Evolutionary conservation across 2,329 filamentous ascomycete species (phyloP).

Genomic region (Cytospora chrysosperma): DNA sequence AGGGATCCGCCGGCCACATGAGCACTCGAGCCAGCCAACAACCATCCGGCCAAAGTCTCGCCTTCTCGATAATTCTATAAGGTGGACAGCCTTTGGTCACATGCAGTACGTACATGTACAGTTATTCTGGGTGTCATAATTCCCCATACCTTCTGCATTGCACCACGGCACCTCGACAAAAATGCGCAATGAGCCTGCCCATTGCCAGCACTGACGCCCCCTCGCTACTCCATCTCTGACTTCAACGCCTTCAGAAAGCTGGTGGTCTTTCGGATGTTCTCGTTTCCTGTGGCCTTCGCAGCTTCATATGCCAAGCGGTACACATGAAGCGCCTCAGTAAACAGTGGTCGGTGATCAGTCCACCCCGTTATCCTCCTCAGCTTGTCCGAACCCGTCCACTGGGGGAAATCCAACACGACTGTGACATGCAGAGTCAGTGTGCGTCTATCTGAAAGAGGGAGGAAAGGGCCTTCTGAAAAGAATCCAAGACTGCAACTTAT

Average conservation of each 20-base stretch:
- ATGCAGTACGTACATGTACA: too few species aligned
- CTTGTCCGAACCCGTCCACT: conserved; percentile 45
- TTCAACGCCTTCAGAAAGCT: neutral
- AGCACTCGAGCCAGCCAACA: too few species aligned
- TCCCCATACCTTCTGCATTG: neutral
- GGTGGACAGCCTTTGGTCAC: neutral
- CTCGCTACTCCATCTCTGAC: neutral
- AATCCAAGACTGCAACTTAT: too few species aligned
- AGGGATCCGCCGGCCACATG: neutral
- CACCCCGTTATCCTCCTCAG: conserved; percentile 41
- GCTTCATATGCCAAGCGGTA: conserved; percentile 43
- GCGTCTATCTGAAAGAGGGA: too few species aligned
- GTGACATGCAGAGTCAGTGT: too few species aligned
- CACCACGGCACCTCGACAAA: too few species aligned
- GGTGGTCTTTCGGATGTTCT: conserved; percentile 15
- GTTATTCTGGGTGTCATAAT: neutral
- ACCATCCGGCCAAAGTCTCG: neutral
- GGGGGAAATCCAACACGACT: conserved; percentile 37
- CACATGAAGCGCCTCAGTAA: conserved; percentile 37
- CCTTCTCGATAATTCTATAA: neutral
- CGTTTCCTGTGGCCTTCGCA: conserved; percentile 7
- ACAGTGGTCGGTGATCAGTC: conserved; percentile 38
- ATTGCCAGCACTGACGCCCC: too few species aligned
- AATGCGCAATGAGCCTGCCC: too few species aligned
- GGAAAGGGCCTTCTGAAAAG: too few species aligned